A percentile compares a stretch with the other conserved stretches of the same genome.
phyloP scores from a whole-genome alignment of 345 rosid genomes.

The Jatropha curcas region DNA sequence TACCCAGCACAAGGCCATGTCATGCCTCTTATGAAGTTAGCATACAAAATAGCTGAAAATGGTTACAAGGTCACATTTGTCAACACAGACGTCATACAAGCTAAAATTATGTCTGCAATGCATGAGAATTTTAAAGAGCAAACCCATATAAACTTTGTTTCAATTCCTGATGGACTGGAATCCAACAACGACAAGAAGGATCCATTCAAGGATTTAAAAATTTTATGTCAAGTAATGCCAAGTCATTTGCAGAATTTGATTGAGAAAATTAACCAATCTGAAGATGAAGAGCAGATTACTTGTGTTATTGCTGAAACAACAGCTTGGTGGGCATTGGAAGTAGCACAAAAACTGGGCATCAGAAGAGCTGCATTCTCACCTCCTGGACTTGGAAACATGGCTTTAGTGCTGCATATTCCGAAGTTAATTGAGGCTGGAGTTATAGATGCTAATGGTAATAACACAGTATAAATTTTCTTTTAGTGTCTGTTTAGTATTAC shows the following conservation, averaged over 20 bases:
- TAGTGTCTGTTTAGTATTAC: too few species aligned
- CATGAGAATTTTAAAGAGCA: neutral
- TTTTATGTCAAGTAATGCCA: neutral
- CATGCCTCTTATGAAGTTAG: neutral
- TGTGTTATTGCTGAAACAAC: neutral
- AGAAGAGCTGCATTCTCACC: neutral
- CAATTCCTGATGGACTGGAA: neutral
- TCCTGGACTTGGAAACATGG: constrained; percentile 15
- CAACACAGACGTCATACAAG: neutral
- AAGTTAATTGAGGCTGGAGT: constrained; percentile 22
- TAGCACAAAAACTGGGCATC: neutral
- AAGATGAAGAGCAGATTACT: neutral
- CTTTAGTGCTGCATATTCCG: constrained; percentile 13
- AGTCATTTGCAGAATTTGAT: neutral
- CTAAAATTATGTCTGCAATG: neutral
- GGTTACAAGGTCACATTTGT: constrained; percentile 1
- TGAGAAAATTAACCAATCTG: neutral
- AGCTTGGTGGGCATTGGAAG: neutral
- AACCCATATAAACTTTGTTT: neutral
- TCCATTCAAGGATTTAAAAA: neutral
- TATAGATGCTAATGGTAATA: constrained; percentile 27
- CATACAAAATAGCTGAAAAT: neutral
- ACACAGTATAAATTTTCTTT: neutral
- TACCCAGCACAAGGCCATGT: neutral
- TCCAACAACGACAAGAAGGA: neutral